Conservation (phyloP, 2,329 filamentous ascomycete genomes). For the Penicillium brevicompactum region DNA sequence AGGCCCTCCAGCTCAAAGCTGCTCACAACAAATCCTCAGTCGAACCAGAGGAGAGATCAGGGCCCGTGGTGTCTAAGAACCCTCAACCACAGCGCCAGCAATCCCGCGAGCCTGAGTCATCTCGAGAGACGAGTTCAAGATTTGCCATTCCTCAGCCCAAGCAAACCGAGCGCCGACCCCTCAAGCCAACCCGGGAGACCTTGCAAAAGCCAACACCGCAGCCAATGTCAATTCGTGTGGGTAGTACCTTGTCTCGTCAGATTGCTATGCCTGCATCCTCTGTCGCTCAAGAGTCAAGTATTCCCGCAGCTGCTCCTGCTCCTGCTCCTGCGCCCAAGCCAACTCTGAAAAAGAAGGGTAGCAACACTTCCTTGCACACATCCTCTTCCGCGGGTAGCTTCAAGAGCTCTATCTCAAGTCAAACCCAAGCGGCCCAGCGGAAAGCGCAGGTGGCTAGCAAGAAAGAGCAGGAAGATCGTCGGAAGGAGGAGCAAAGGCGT, state of each 20-base stretch:
- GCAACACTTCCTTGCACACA: constrained; percentile 65
- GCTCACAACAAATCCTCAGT: constrained; percentile 34
- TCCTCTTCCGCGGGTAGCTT: constrained; percentile 58
- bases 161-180: constrained; percentile 44
- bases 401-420: constrained; percentile 64
- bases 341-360: constrained; percentile 63
- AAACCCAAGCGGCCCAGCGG: constrained; percentile 64
- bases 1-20: constrained; percentile 32
- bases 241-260: constrained; percentile 49
- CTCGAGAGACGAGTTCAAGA: constrained; percentile 31
- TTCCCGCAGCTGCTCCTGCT: constrained; percentile 47
- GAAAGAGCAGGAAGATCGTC: constrained; percentile 82
- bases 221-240: constrained; percentile 52
- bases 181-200: constrained; percentile 47
- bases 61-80: constrained; percentile 21
- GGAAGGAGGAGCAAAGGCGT: constrained; percentile 78
- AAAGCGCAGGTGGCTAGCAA: constrained; percentile 77
- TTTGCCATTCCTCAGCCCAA: constrained; percentile 31
- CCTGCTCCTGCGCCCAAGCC: constrained; percentile 53
- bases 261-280: constrained; percentile 52
- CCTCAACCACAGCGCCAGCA: constrained; percentile 31
- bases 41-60: constrained; percentile 37
- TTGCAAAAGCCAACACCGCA: constrained; percentile 49
- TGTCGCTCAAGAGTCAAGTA: constrained; percentile 57
- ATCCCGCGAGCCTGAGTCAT: constrained; percentile 34